Evolutionary conservation across 768 basidiomycete genomes (phyloP), one percentile per base, ranked within the genome.

Genomic region (Amanita polypyramis): DNA sequence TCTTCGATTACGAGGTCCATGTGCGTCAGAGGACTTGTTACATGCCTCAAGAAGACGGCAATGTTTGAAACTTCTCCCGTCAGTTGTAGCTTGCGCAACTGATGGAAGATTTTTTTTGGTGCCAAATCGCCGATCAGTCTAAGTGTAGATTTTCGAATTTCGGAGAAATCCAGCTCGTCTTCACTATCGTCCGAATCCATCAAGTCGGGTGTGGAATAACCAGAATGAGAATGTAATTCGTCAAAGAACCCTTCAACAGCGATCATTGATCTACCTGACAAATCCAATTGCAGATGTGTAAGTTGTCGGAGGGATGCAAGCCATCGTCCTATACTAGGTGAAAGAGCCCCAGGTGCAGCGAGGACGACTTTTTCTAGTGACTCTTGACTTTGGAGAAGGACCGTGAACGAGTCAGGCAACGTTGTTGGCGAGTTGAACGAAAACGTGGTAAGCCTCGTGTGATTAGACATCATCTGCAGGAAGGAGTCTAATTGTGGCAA

Each of bases 191-290:
- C 80, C 44, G 82, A 79, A 20, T 67, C 72, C 11, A 77, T 72
- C 9, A 83, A 84, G 52, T 72, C 77, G 5, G 85, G 86, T 10
- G 85, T 83, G 23, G 76, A 76, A 51, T 70, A 70, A n/a, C 85
- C 86, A 0, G 85, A 85, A 35, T 74, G 70, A 12, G 73, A 66
- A 52, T 68, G 65, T 53, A 87, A 66, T 45, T 85, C 78, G 58
- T 80, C 79, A 60, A 89, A 89, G 63, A 89, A 89, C 15, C 82
- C 81, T 63, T 86, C 83, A n/a, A 87, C 80, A 0, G 81, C 80
- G 25, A 77, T 77, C 46, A 74, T 64, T 3, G 80, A 76, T 48
- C 82, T 70, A 47, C 79, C 82, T 0, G 83, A 77, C 20, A 89
- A 71, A 59, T 89, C 86, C 41, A 89, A 68, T 56, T 82, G 77